Conservation (phyloP, 1,284 basidiomycete genomes). For the Ustilago curta region DNA sequence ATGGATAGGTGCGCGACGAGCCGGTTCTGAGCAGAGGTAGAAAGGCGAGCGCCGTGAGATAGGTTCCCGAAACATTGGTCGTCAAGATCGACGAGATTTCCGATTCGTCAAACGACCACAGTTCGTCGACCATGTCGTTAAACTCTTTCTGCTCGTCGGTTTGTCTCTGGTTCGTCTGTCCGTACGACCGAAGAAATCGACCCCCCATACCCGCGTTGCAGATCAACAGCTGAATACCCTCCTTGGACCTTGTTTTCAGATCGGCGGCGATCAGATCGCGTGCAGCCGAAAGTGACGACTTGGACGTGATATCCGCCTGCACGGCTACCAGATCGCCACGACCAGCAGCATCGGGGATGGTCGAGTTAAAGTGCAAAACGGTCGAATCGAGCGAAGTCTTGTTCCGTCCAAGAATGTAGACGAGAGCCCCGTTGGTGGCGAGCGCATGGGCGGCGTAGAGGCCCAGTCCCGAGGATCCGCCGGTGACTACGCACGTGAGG, state of each 20-base stretch:
- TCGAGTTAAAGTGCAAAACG: constrained; percentile 14
- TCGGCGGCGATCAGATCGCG: constrained; percentile 18
- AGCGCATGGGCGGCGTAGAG: constrained; percentile 50
- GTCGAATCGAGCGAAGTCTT: constrained; percentile 24
- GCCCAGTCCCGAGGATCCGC: constrained; percentile 46
- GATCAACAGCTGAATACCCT: constrained; percentile 36
- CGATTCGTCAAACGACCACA: constrained; percentile 36
- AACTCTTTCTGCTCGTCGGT: constrained; percentile 26
- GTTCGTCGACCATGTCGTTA: constrained; percentile 31
- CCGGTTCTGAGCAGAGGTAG: constrained; percentile 37
- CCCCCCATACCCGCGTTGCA: constrained; percentile 50
- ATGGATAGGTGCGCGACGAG: constrained; percentile 8
- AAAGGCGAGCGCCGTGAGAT: constrained; percentile 42
- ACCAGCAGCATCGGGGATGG: constrained; percentile 3
- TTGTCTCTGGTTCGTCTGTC: neutral
- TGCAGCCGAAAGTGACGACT: constrained; percentile 27
- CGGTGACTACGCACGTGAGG: constrained; percentile 42
- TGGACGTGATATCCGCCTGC: constrained; percentile 43
- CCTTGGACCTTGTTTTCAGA: constrained; percentile 6
- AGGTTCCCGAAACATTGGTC: constrained; percentile 48
- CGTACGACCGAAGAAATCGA: constrained; percentile 34
- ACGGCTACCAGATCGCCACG: constrained; percentile 28
- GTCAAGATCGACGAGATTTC: constrained; percentile 33
- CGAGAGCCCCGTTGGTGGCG: constrained; percentile 48
- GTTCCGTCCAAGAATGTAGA: constrained; percentile 52